Conservation (phyloP, 148 eudicot genomes). For the Rhododendron ovatum region DNA sequence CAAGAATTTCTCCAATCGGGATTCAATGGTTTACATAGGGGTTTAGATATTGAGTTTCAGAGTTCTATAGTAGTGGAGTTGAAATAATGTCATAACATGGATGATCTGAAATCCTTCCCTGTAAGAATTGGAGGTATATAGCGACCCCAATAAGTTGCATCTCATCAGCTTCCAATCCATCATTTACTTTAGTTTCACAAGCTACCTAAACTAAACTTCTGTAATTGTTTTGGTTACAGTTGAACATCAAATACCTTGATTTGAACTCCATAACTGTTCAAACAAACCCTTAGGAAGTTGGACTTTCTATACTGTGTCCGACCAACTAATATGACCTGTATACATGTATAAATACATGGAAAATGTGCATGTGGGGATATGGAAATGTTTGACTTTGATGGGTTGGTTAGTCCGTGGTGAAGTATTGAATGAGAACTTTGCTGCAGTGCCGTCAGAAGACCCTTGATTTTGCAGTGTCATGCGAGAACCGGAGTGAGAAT, state of each 20-base stretch:
- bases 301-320: not conserved
- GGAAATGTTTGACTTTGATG: not conserved
- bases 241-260: no score
- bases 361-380: not conserved
- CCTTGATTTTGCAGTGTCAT: constrained; percentile 12
- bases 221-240: no score
- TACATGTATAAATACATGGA: not conserved
- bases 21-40: not conserved
- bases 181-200: not conserved
- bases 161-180: not conserved
- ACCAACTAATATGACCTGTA: not conserved
- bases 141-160: not conserved
- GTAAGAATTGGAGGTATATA: no score
- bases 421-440: not conserved
- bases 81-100: no score
- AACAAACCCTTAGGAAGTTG: no score
- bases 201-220: not conserved
- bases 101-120: no score
- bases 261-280: no score
- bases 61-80: not conserved
- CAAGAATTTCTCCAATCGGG: not conserved
- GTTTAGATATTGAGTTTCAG: not conserved
- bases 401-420: not conserved
- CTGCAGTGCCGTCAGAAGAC: constrained; percentile 27
- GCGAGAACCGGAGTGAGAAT: constrained; percentile 14